Evolutionary conservation across 2,329 filamentous ascomycete genomes (phyloP), one percentile per base, ranked within the genome.

Genomic region (Neofusicoccum sp.): DNA sequence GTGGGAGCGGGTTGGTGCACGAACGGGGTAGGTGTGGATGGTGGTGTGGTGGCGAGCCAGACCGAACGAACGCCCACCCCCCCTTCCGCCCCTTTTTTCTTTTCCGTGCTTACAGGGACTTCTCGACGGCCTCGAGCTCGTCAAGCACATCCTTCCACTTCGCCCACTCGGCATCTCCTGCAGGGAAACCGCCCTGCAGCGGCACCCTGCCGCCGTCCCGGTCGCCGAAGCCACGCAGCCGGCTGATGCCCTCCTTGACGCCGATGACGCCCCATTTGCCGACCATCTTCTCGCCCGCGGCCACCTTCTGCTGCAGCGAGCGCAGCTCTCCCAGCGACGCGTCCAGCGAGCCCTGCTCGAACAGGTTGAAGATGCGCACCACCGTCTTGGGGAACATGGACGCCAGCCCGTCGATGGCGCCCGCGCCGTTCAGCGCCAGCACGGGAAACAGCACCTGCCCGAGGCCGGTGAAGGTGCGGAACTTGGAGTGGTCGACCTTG

Each of bases 401-500:
- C 1, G 84, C 83, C 20, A 86, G 76, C 20, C 84, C 85, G 63
- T 87, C 85, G 61, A 87, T 86, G 20, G 83, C 83, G 12, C 85
- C 85, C 6, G 81, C 83, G 43, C 82, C 82, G 36, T 84, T 83
- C 60, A 87, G 79, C 14, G 80, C 73, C 2, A 87, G 75, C n/a
- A 85, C 77, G 1, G 84, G 83, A 3, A 86, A 76, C 2, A 86
- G 76, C 68, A 86, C 84, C 68, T 87, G 85, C 1, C 84, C 85
- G 0, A 86, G 76, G 0, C 85, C 84, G 1, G 83, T 85, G 73
- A 83, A 87, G 43, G 82, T 80, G 65, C 77, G 78, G 72, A 87
- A 87, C 43, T 77, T 69, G 1, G 71, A 65, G 65, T 81, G 77
- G 68, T 86, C 80, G 66, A 86, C 83, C 38, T 72, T 67, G 0